Conservation (phyloP, 192 early-diverging fungal genomes). For the Funneliformis mosseae region DNA sequence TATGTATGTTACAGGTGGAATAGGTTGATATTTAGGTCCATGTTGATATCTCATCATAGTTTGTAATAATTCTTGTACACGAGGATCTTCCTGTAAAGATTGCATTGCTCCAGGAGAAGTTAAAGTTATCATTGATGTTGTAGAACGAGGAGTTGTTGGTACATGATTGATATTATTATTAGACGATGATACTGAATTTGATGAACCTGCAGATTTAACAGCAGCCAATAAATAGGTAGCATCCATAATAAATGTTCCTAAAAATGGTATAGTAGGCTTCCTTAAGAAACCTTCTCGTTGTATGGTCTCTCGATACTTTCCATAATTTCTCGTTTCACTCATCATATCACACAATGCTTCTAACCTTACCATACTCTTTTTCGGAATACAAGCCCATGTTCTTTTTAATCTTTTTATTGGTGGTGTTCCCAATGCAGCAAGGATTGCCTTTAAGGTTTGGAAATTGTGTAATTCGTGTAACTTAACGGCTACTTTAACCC, state of each 20-base stretch:
- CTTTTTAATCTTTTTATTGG: slow-evolving; percentile 68
- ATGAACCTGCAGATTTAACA: slow-evolving; percentile 49
- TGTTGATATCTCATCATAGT: slow-evolving; percentile 56
- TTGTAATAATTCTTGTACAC: slow-evolving; percentile 62
- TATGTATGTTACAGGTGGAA: slow-evolving; percentile 52
- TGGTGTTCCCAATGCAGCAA: slow-evolving; percentile 67
- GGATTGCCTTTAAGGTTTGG: slow-evolving; percentile 72
- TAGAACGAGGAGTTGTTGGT: slow-evolving; percentile 23
- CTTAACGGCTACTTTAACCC: slow-evolving; percentile 70
- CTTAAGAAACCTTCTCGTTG: slow-evolving; percentile 40
- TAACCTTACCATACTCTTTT: slow-evolving; percentile 60
- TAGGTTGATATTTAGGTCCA: slow-evolving; percentile 57
- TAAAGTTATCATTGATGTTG: neutral
- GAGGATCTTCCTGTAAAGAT: slow-evolving; percentile 51
- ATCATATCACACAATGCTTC: slow-evolving; percentile 58
- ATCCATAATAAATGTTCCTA: slow-evolving; percentile 78
- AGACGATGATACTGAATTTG: slow-evolving; percentile 20
- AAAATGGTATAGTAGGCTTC: slow-evolving; percentile 69
- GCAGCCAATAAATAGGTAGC: slow-evolving; percentile 72
- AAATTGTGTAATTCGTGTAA: slow-evolving; percentile 64
- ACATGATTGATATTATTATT: slow-evolving; percentile 27
- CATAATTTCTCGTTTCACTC: slow-evolving; percentile 72
- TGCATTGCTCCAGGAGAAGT: slow-evolving; percentile 35
- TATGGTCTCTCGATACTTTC: slow-evolving; percentile 67
- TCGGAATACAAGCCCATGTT: slow-evolving; percentile 73